phyloP scores from a whole-genome alignment of 176 grass and related monocot species.

The Paspalum vaginatum region DNA sequence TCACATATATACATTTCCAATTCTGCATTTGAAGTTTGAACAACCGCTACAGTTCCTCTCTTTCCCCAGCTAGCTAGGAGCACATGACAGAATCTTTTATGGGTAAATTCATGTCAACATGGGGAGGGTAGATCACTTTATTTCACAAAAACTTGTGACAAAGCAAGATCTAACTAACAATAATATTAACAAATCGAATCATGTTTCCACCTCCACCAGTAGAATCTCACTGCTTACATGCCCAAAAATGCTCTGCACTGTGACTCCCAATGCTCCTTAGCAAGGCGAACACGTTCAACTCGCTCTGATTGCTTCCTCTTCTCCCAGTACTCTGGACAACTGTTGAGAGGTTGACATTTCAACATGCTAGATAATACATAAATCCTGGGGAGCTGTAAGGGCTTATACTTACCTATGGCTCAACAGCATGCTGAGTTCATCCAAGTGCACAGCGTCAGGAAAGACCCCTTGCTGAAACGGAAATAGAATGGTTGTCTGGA shows the following conservation, averaged over 20 bases:
- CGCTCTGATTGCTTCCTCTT: conserved; percentile 58
- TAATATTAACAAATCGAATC: conserved; percentile 9
- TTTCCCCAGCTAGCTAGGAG: conserved; percentile 8
- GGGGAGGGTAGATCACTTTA: background rate
- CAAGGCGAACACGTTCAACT: conserved; percentile 64
- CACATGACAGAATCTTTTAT: background rate
- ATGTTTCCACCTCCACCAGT: conserved; percentile 9
- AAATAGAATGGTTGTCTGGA: background rate
- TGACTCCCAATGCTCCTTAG: conserved; percentile 80
- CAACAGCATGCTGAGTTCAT: conserved; percentile 79
- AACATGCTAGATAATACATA: background rate
- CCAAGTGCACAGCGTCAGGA: conserved; percentile 62
- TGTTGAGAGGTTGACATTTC: conserved; percentile 38
- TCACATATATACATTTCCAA: background rate
- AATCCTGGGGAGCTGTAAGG: background rate
- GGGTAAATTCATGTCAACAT: background rate
- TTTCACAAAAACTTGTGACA: conserved; percentile 12
- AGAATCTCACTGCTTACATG: conserved; percentile 32
- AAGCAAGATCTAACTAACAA: conserved; percentile 14
- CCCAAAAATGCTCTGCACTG: conserved; percentile 72
- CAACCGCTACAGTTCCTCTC: background rate
- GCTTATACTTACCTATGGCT: conserved; percentile 55
- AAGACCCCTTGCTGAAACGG: conserved; percentile 67
- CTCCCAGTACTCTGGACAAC: conserved; percentile 85
- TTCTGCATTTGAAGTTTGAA: conserved; percentile 10